Conservation (phyloP, 441 rosid species). For the Biscutella laevigata region DNA sequence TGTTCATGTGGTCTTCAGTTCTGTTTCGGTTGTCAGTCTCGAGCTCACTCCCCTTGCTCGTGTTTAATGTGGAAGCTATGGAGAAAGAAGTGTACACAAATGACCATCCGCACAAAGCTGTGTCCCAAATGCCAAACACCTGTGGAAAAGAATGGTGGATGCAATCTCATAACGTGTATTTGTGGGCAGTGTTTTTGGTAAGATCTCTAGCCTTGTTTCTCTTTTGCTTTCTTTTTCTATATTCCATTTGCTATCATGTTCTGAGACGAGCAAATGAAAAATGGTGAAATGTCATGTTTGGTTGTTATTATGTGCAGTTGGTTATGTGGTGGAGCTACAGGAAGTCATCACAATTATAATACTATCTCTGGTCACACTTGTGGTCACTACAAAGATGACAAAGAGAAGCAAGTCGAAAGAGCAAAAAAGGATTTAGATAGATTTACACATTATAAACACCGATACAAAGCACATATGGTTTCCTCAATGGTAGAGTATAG, state of each 20-base stretch:
- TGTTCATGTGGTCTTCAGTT: slow-evolving; percentile 56
- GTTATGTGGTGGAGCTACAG: slow-evolving; percentile 73
- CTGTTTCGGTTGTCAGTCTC: slow-evolving; percentile 59
- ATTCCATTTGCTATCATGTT: too few species aligned
- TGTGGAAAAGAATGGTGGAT: slow-evolving; percentile 77
- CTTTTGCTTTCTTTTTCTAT: not conserved
- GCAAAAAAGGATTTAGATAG: slow-evolving; percentile 44
- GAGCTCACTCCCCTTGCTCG: slow-evolving; percentile 78
- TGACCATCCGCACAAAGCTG: slow-evolving; percentile 59
- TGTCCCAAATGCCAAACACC: slow-evolving; percentile 66
- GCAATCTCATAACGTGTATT: slow-evolving; percentile 62
- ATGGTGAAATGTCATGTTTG: not conserved
- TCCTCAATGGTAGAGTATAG: slow-evolving; percentile 56
- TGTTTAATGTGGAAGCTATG: slow-evolving; percentile 75
- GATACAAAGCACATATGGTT: slow-evolving; percentile 63
- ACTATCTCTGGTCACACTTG: slow-evolving; percentile 47
- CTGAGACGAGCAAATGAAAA: too few species aligned
- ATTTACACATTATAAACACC: slow-evolving; percentile 52
- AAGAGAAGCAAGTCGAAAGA: slow-evolving; percentile 27
- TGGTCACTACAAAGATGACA: slow-evolving; percentile 50
- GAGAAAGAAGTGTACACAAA: slow-evolving; percentile 65
- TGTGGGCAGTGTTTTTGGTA: slow-evolving; percentile 70
- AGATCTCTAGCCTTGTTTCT: slow-evolving; percentile 15
- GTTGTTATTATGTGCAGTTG: slow-evolving; percentile 40
- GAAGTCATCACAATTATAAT: slow-evolving; percentile 42